Percentiles rank a stretch among this genome's conserved stretches.
These are phyloP conservation scores for Lactarius evosmus DNA, from an alignment of 768 basidiomycete species.

Conservation along the genomic window DNA sequence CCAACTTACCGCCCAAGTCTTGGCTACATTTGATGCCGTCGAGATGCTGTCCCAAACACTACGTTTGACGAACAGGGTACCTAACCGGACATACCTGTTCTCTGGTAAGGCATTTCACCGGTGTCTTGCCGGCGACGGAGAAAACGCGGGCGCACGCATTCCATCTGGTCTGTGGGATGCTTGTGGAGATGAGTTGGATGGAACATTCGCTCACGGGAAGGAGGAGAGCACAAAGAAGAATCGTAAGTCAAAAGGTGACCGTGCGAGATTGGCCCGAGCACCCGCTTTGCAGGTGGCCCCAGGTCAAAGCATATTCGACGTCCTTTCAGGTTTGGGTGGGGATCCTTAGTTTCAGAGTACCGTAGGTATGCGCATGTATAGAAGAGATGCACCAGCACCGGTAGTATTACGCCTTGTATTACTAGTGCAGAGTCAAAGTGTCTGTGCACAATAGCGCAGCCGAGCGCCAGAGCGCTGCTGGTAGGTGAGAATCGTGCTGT, in stretches of 20 bases:
- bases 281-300: neutral
- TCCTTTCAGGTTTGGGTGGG: constrained; percentile 18
- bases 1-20: constrained; percentile 64
- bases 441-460: neutral
- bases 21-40: constrained; percentile 57
- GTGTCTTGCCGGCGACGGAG: constrained; percentile 39
- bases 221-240: constrained; percentile 14
- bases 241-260: constrained; percentile 40
- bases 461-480: too few relatives aligned
- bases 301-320: constrained; percentile 13
- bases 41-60: constrained; percentile 60
- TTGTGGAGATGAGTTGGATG: constrained; percentile 19
- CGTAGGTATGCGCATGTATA: too few relatives aligned
- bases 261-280: neutral
- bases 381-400: neutral
- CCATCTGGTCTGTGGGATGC: constrained; percentile 29
- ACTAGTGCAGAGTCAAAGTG: neutral
- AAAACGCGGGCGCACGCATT: constrained; percentile 22
- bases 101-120: constrained; percentile 63
- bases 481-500: too few relatives aligned
- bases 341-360: neutral
- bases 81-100: constrained; percentile 46
- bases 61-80: constrained; percentile 49
- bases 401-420: neutral
- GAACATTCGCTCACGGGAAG: constrained; percentile 14